phyloP scores from a whole-genome alignment of 805 yeast genomes.

The Lipomyces spencermartinsiae region DNA sequence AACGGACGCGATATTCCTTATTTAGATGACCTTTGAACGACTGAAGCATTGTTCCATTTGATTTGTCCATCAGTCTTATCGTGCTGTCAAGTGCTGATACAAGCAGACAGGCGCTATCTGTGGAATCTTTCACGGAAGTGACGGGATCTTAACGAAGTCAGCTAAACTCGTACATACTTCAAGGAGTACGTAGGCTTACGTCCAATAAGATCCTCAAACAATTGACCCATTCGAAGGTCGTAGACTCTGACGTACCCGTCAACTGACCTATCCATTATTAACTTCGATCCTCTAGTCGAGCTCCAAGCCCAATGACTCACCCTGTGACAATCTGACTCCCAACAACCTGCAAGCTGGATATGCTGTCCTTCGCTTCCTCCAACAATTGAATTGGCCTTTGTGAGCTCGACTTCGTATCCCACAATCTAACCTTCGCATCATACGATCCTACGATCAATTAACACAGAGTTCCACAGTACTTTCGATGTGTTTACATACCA shows the following conservation, averaged over 20 bases:
- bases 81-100: slow-evolving; percentile 43
- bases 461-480: not conserved
- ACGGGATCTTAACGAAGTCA: slow-evolving; percentile 38
- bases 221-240: slow-evolving; percentile 45
- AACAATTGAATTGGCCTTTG: slow-evolving; percentile 48
- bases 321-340: slow-evolving; percentile 42
- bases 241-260: slow-evolving; percentile 46
- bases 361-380: slow-evolving; percentile 47
- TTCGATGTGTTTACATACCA: slow-evolving; percentile 18
- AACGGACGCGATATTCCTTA: slow-evolving; percentile 40
- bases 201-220: slow-evolving; percentile 41
- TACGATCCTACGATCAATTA: slow-evolving; percentile 39
- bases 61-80: slow-evolving; percentile 41
- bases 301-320: slow-evolving; percentile 11
- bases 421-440: slow-evolving; percentile 45
- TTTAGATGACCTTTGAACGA: slow-evolving; percentile 42
- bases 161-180: not conserved
- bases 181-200: slow-evolving; percentile 12
- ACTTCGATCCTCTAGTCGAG: not conserved
- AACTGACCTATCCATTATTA: slow-evolving; percentile 36
- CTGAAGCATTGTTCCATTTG: slow-evolving; percentile 41
- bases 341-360: slow-evolving; percentile 40
- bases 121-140: slow-evolving; percentile 38
- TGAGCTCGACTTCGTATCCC: slow-evolving; percentile 44
- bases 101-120: slow-evolving; percentile 32